These are phyloP conservation scores for Irpex sp. DNA, from an alignment of 1,284 basidiomycete genomes.

Conservation along the genomic window DNA sequence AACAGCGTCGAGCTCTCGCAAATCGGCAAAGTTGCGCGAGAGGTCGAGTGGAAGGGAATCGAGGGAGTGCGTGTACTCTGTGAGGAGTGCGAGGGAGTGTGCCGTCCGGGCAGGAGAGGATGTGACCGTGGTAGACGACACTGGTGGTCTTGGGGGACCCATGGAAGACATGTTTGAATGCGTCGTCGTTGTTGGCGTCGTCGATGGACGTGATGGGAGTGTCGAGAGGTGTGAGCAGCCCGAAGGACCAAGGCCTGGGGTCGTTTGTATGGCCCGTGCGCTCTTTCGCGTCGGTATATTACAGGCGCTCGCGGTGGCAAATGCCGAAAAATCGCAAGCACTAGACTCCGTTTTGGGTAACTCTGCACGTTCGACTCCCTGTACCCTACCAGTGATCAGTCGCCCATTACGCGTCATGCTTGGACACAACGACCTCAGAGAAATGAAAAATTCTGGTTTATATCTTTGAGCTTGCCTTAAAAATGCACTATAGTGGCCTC, in stretches of 20 bases:
- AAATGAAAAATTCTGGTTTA: too few species aligned
- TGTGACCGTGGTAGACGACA: conserved; percentile 8
- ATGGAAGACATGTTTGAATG: conserved; percentile 11
- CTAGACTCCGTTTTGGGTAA: background rate
- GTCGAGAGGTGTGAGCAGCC: background rate
- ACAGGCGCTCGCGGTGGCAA: background rate
- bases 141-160: conserved; percentile 13
- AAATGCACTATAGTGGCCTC: too few species aligned
- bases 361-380: background rate
- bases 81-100: conserved; percentile 64
- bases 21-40: conserved; percentile 91
- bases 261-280: conserved; percentile 8
- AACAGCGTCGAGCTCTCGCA: conserved; percentile 97
- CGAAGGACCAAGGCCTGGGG: background rate
- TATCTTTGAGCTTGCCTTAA: too few species aligned
- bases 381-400: too few species aligned
- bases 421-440: too few species aligned
- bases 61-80: conserved; percentile 88
- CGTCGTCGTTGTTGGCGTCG: background rate
- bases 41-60: conserved; percentile 93
- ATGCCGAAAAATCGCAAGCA: background rate
- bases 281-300: background rate
- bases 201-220: background rate
- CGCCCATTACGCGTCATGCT: too few species aligned
- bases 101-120: conserved; percentile 34